A percentile compares a stretch with the other conserved stretches of the same genome.
phyloP scores from a whole-genome alignment of 2,329 filamentous ascomycete species.

The Trichocomaceae sp. region DNA sequence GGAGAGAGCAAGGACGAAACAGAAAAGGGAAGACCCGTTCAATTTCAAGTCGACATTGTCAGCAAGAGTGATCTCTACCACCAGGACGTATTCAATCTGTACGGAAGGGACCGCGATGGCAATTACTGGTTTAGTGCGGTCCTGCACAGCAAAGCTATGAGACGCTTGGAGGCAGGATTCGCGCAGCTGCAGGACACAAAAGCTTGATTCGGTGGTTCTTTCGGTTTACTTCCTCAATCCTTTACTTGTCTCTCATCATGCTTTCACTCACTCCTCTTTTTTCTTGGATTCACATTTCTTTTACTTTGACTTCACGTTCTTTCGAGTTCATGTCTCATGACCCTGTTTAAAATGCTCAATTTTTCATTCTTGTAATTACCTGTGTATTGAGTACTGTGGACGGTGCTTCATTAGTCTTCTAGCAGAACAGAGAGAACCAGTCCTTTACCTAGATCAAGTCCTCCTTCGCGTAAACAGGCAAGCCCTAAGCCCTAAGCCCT shows the following conservation, averaged over 20 bases:
- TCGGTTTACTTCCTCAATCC: neutral
- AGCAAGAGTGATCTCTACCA: neutral
- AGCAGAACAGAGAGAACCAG: too few species aligned
- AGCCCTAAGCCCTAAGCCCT: neutral
- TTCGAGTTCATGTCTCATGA: too few species aligned
- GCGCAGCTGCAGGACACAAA: neutral
- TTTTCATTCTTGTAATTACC: too few species aligned
- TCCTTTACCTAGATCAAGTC: too few species aligned
- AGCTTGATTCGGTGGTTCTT: neutral
- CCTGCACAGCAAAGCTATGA: slow-evolving; percentile 3
- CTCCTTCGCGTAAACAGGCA: too few species aligned
- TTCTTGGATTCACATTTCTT: neutral
- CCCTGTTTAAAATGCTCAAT: too few species aligned
- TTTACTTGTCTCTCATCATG: neutral
- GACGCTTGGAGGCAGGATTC: neutral
- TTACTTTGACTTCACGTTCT: neutral
- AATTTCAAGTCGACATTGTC: slow-evolving; percentile 5
- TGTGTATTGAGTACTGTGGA: too few species aligned
- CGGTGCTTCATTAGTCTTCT: too few species aligned
- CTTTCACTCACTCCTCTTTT: neutral
- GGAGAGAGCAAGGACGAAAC: neutral
- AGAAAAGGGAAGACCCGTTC: neutral
- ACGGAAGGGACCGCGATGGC: neutral
- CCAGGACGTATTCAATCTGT: neutral
- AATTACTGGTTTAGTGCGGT: slow-evolving; percentile 6